Evolutionary conservation across 1,139 yeast species (phyloP), one percentile per base, ranked within the genome.

Genomic region (Yamadazyma dendronema): DNA sequence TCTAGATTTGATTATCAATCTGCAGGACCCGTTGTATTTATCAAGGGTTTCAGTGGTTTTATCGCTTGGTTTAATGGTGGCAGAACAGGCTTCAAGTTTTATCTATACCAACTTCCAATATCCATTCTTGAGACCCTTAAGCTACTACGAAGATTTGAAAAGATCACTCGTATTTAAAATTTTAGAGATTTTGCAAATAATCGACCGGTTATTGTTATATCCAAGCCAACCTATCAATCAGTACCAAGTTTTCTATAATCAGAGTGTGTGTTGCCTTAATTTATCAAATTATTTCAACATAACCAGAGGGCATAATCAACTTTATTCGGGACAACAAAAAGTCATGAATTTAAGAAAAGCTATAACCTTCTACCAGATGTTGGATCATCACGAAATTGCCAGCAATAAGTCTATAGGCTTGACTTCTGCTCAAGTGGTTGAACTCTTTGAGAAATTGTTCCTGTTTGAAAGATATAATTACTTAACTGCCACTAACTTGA

Each of bases 341-440:
- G 50, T 66, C 14, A 46, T 62, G 32, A 53, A 62, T 43, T 44
- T 67, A 22, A 52, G 66, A 34, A 61, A 60, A 31, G 59, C 69
- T n/a, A 57, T 67, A n/a, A 53, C 67, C 13, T 65, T 54, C 43
- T 65, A 55, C 42, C 71, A 65, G 42, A 49, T 67, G 31, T 60
- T 68, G 12, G 61, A 62, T 41, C 43, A 57, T 17, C 38, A 40
- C 19, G 48, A 43, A 17, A n/a, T 33, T 13, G 19, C 31, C 10
- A 17, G 14, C 14, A 30, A 28, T 22, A 32, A 31, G 11, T 36
- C 37, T 19, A 42, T 38, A 7, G 37, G 38, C 13, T 48, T 55
- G 6, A 54, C 50, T 10, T 46, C 53, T 15, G 49, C 48, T 8
- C 67, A 65, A 39, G 39, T 66, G 27, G 58, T 56, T 39, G 74